A percentile compares a stretch with the other conserved stretches of the same genome.
phyloP scores from a whole-genome alignment of 345 rosid genomes.

The Ricinus communis region DNA sequence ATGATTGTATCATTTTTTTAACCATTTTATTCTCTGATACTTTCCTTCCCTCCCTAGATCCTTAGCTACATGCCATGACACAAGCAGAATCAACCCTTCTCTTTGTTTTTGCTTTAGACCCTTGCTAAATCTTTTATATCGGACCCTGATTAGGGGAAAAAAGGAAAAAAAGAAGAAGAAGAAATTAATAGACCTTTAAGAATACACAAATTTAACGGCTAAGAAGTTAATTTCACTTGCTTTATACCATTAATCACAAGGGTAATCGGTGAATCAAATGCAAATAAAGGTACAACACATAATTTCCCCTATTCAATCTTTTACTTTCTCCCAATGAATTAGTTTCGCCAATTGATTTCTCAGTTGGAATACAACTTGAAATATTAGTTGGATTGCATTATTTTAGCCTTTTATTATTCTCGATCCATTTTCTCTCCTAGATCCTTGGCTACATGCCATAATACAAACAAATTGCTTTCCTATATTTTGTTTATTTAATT shows the following conservation, averaged over 20 bases:
- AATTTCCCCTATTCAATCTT: no score
- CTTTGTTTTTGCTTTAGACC: not conserved
- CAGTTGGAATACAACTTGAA: not conserved
- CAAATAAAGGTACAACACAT: not conserved
- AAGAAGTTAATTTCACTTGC: no score
- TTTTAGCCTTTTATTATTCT: slow-evolving; percentile 5
- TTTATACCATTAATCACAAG: not conserved
- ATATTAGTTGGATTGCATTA: not conserved
- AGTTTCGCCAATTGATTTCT: not conserved
- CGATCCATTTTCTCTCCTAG: not conserved
- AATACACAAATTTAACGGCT: no score
- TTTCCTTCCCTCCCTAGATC: slow-evolving; percentile 20
- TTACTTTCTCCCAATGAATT: no score
- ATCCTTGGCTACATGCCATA: not conserved
- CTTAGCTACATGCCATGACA: slow-evolving; percentile 11
- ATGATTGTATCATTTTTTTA: slow-evolving; percentile 12
- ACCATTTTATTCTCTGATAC: not conserved
- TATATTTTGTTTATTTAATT: no score
- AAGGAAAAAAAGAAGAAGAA: no score
- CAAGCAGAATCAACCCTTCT: not conserved
- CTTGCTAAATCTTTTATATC: not conserved
- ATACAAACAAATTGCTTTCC: not conserved
- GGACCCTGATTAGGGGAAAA: no score
- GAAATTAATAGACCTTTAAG: no score
- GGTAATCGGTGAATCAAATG: not conserved